These are phyloP conservation scores for Suhomyces sp. DNA, from an alignment of 805 yeast species.

Conservation along the genomic window DNA sequence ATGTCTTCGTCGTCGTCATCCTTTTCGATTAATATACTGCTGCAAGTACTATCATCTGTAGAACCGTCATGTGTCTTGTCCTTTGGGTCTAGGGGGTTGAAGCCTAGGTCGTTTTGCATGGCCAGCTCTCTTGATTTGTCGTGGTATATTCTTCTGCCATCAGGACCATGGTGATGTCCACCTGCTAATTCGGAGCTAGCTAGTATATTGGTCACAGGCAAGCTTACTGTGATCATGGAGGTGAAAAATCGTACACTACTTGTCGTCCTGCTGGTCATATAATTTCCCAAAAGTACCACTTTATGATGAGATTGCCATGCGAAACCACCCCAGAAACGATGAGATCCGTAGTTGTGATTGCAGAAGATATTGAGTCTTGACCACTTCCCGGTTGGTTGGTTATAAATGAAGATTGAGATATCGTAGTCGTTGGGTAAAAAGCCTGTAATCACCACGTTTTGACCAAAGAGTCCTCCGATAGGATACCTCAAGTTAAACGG, in stretches of 20 bases:
- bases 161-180: conserved; percentile 19
- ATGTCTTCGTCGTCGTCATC: conserved; percentile 13
- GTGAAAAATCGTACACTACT: conserved; percentile 49
- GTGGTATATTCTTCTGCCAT: conserved; percentile 15
- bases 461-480: conserved; percentile 63
- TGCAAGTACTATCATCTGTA: conserved; percentile 11
- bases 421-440: conserved; percentile 47
- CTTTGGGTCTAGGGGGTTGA: neutral
- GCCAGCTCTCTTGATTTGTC: neutral
- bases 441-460: conserved; percentile 61
- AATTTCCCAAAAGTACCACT: conserved; percentile 58
- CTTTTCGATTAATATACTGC: conserved; percentile 8
- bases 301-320: conserved; percentile 80
- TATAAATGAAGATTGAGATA: conserved; percentile 49
- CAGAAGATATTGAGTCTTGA: conserved; percentile 54
- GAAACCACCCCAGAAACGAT: conserved; percentile 64
- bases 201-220: conserved; percentile 52
- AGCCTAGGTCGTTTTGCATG: neutral
- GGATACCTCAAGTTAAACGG: conserved; percentile 54
- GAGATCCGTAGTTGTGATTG: conserved; percentile 51
- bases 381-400: conserved; percentile 60
- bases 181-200: conserved; percentile 43
- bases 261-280: conserved; percentile 42
- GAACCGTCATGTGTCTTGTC: conserved; percentile 3
- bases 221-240: conserved; percentile 46